These are phyloP conservation scores for Leishmania arabica DNA, from an alignment of 208 protist genomes.

Conservation along the genomic window DNA sequence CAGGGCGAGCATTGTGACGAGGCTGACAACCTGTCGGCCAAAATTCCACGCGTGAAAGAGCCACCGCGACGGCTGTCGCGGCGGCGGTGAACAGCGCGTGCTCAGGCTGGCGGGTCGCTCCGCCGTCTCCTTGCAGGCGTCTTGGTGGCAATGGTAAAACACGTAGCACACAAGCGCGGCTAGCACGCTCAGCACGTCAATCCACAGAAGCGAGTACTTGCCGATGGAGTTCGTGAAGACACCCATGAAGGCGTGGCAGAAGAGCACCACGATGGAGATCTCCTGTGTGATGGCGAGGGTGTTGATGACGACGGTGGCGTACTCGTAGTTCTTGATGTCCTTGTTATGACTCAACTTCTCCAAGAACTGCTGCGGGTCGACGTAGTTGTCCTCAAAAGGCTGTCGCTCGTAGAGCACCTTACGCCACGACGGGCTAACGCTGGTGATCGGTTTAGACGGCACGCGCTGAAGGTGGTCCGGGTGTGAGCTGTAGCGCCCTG, in stretches of 20 bases:
- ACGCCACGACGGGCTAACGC: slow-evolving; percentile 45
- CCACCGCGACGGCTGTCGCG: slow-evolving; percentile 28
- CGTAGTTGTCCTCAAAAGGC: slow-evolving; percentile 92
- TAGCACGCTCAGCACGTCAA: slow-evolving; percentile 48
- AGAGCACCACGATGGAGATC: slow-evolving; percentile 87
- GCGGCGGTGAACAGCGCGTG: slow-evolving; percentile 20
- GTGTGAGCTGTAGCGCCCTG: not conserved
- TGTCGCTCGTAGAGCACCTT: slow-evolving; percentile 87
- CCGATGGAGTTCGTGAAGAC: slow-evolving; percentile 43
- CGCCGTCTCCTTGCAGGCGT: slow-evolving; percentile 9
- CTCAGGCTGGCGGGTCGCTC: slow-evolving; percentile 23
- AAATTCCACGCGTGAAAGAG: slow-evolving; percentile 49
- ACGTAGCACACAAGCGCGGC: slow-evolving; percentile 27
- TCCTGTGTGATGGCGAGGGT: slow-evolving; percentile 87
- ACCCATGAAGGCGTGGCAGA: slow-evolving; percentile 69
- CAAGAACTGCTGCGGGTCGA: slow-evolving; percentile 82
- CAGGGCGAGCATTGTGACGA: slow-evolving; percentile 64
- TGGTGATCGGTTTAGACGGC: slow-evolving; percentile 6
- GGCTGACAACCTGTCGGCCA: slow-evolving; percentile 51
- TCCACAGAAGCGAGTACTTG: slow-evolving; percentile 52
- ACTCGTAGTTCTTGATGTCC: slow-evolving; percentile 76
- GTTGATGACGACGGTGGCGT: slow-evolving; percentile 75
- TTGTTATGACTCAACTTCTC: slow-evolving; percentile 81
- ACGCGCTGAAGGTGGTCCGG: slow-evolving; percentile 2
- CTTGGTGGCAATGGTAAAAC: slow-evolving; percentile 33